Evolutionary conservation across 371 early-diverging fungal genomes (phyloP).

Genomic region (Mucor indicus): DNA sequence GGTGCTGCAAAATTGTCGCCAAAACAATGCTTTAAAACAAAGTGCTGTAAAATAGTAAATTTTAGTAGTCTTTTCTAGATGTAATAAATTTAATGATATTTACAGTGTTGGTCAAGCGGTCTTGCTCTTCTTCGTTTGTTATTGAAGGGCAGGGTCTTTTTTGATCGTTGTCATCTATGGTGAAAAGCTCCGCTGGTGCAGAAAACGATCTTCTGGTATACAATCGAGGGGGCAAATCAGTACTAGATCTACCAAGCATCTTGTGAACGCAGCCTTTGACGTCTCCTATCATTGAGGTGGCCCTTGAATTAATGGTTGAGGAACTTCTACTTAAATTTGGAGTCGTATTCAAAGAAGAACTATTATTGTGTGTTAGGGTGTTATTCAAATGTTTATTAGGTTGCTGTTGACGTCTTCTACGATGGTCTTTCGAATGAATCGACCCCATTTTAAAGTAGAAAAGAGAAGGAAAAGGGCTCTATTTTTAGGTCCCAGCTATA

Average conservation of each 20-base stretch:
- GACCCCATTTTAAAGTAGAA: no score
- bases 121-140: conserved; percentile 36
- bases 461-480: no score
- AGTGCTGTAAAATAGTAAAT: conserved; percentile 27
- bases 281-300: neutral
- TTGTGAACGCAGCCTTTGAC: neutral
- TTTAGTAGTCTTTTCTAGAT: conserved; percentile 5
- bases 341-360: neutral
- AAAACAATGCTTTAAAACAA: conserved; percentile 36
- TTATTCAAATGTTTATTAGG: no score
- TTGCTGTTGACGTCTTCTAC: neutral
- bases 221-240: conserved; percentile 1
- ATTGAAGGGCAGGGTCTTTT: conserved; percentile 21
- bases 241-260: neutral
- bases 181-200: conserved; percentile 9
- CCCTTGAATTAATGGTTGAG: neutral
- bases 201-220: conserved; percentile 22
- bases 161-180: conserved; percentile 14
- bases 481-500: no score
- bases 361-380: no score
- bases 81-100: conserved; percentile 5
- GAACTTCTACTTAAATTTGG: neutral
- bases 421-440: no score
- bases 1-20: conserved; percentile 40
- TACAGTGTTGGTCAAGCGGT: conserved; percentile 34